phyloP scores from a whole-genome alignment of 306 rosid species.

The Vicia villosa region DNA sequence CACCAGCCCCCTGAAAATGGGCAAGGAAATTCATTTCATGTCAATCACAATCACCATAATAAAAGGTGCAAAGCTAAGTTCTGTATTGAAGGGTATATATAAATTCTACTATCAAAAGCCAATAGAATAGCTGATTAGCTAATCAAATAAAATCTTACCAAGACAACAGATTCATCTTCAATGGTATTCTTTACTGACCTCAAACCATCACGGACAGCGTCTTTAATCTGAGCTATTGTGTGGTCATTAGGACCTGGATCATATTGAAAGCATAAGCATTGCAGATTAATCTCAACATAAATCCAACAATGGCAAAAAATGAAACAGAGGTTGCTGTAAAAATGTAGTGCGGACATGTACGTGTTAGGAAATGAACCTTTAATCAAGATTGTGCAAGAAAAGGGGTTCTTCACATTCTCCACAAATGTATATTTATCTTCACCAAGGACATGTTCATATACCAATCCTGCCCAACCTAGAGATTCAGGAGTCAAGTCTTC shows the following conservation, averaged over 20 bases:
- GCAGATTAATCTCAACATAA: conserved; percentile 30
- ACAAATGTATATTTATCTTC: conserved; percentile 96
- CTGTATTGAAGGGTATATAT: background rate
- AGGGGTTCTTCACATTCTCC: conserved; percentile 91
- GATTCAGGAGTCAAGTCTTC: conserved; percentile 87
- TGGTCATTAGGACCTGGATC: conserved; percentile 95
- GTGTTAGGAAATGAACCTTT: conserved; percentile 60
- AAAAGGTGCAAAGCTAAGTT: conserved; percentile 26
- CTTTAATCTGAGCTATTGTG: conserved; percentile 97
- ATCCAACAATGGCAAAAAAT: conserved; percentile 21
- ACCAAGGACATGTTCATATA: conserved; percentile 94
- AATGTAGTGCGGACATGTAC: background rate
- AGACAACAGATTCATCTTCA: conserved; percentile 89
- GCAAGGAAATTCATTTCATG: conserved; percentile 21
- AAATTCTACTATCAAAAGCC: conserved; percentile 2
- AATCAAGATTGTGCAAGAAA: conserved; percentile 93
- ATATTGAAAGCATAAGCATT: conserved; percentile 30
- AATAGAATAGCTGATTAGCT: background rate
- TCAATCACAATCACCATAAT: conserved; percentile 35
- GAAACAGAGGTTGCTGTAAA: background rate
- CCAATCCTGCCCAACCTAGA: conserved; percentile 99
- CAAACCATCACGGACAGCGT: conserved; percentile 96
- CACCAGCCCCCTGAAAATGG: conserved; percentile 86
- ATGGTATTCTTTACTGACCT: conserved; percentile 96
- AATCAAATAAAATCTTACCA: conserved; percentile 48